These are phyloP conservation scores for Phytophthora multivora DNA, from an alignment of 352 stramenopile genomes.

Conservation along the genomic window DNA sequence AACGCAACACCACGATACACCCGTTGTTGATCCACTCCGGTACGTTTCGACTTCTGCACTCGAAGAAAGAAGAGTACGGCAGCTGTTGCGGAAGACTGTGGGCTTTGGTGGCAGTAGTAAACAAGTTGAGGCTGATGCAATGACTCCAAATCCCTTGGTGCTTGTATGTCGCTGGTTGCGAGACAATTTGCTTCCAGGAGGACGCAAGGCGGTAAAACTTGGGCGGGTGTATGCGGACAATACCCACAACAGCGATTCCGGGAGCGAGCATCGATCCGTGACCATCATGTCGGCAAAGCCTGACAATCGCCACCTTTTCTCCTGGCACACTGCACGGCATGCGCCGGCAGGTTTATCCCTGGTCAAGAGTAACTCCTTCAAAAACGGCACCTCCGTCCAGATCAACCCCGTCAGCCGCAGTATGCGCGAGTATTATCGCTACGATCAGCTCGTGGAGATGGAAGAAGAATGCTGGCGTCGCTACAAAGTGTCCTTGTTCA, in stretches of 20 bases:
- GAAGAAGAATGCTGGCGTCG: slow-evolving; percentile 76
- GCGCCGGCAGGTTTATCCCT: slow-evolving; percentile 22
- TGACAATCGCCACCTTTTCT: slow-evolving; percentile 16
- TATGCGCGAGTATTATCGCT: slow-evolving; percentile 55
- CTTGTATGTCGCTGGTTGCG: slow-evolving; percentile 10
- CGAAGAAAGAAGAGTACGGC: slow-evolving; percentile 46
- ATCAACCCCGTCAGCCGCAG: slow-evolving; percentile 56
- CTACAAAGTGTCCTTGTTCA: slow-evolving; percentile 71
- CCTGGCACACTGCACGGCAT: slow-evolving; percentile 12
- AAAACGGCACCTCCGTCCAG: slow-evolving; percentile 56
- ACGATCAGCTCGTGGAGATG: slow-evolving; percentile 58
- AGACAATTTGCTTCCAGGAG: slow-evolving; percentile 9
- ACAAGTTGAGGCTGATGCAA: background rate
- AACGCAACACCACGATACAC: background rate
- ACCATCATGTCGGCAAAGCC: background rate
- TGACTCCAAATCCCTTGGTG: background rate
- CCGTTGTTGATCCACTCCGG: slow-evolving; percentile 12
- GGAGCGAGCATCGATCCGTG: background rate
- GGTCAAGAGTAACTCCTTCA: slow-evolving; percentile 45
- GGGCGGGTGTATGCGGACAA: slow-evolving; percentile 23
- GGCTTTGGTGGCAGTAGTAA: slow-evolving; percentile 7
- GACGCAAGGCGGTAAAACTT: slow-evolving; percentile 17
- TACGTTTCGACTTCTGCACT: slow-evolving; percentile 35
- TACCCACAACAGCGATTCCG: background rate
- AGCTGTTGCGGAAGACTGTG: slow-evolving; percentile 40